Base-by-base conservation (phyloP, 2,329 filamentous ascomycete species). In the Aspergillus felis region DNA sequence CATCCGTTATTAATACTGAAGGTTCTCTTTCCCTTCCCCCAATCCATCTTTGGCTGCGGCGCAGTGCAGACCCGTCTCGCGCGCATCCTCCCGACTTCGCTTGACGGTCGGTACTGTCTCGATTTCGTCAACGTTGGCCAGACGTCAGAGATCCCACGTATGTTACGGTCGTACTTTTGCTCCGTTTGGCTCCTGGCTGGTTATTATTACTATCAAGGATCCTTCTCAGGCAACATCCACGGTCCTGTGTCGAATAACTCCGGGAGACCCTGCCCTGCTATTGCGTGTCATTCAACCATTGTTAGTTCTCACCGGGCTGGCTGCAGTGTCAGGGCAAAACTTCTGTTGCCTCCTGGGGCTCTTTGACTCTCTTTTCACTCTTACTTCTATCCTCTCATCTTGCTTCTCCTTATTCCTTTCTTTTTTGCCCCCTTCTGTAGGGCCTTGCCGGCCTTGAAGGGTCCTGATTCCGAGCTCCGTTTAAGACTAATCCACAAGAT, bases 121-220 rank as follows among this genome's bases (percentile, higher is more conserved):
- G 54, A 50, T 46, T 22, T 17, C 9, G 10, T 51, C 29, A 53
- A 55, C 56, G 56, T 55, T 53, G 53, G 50, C 44, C 53, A 54
- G 42, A 55, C 56, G 48, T 53, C 56, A 58, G 49, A 22, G 22
- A 48, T 44, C 28, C 54, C 12, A 24, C 41, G 35, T 51, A 29
- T 47, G 27, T 20, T 50, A 14, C 24, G 22, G 8, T 24, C 22
- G 46, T 38, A 48, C 46, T 42, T 55, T 35, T 35, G 24, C 49
- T 48, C 56, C 56, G 53, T 58, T 49, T 55, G 53, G 49, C 49
- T 49, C 49, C 12, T 28, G 44, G 1, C 22, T 22, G 20, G 24
- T 27, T 27, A 27, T 9, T 7, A 38, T 38, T 17, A 38, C 14
- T 38, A 7, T 38, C 32, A 38, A 7, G 32, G 32, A 38, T 38